Evolutionary conservation across 345 rosid species (phyloP), one percentile per base, ranked within the genome.

Genomic region (Zanthoxylum bungeanum): DNA sequence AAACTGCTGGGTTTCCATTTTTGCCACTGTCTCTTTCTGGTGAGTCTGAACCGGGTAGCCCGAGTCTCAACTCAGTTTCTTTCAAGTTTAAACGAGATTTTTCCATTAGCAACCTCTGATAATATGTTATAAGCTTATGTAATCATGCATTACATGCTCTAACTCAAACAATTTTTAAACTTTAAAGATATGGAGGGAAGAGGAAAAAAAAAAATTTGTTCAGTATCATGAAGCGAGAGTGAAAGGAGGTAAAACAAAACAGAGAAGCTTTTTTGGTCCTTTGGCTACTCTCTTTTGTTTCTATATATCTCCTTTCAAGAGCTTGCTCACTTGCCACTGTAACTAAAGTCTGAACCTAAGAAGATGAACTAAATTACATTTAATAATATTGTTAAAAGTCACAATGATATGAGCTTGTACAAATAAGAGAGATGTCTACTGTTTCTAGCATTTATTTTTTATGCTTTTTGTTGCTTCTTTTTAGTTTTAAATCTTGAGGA

Each of bases 61-160:
- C 96, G 66, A 90, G 92, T 69, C 92, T 83, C 72, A 90, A 75
- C 86, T 90, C 91, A n/a, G 95, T 90, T 7, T 90, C 95, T 74
- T 82, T 86, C 59, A 85, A 74, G 76, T 83, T 82, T 6, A 88
- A 69, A 77, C 81, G 77, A 39, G 53, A 60, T 4, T 78, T 74
- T 34, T 80, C 89, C 91, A 78, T 87, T n/a, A 14, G 81, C 56
- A 76, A 77, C 75, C n/a, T n/a, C n/a, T n/a, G 60, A 34, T 2
- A n/a, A 44, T 28, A 30, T 5, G n/a, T 66, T 83, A 77, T 55
- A 84, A 84, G 47, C 89, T 80, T 82, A 82, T 79, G 83, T 78
- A 84, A 79, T 85, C 87, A 82, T 83, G 88, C 82, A 58, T 58
- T 85, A 87, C 82, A 58, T 58, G 24, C 62, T 83, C 81, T 71